Base-by-base conservation (phyloP, 345 rosid genomes). In the Xanthoceras sorbifolium region DNA sequence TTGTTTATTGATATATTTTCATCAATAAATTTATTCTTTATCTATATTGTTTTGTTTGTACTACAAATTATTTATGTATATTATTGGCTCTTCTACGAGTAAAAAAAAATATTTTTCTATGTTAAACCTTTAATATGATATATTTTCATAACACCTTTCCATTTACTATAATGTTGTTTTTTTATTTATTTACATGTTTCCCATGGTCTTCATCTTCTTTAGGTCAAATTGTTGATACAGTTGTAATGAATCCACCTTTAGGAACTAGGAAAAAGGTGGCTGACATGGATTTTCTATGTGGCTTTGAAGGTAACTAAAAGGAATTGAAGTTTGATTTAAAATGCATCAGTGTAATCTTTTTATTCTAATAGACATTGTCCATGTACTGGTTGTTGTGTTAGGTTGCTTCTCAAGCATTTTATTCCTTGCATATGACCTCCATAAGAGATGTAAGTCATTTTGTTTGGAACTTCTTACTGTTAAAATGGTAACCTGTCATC, bases 231-330 rank as follows among this genome's bases (percentile, higher is more conserved):
- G 88, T 93, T 42, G 97, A 95, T 81, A 95, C 98, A 23, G 89
- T 90, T 59, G 88, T 93, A 55, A 95, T 95, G 98, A 95, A 95
- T 80, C 99, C 98, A 82, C 99, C 99, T 38, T 95, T 93, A 85
- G 99, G 97, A 66, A 93, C 97, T 22, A 87, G 99, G 72, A 89
- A 80, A 83, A 95, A 89, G 81, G 98, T 97, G 64, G 97, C 88
- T 42, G 99, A 95, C 81, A 90, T 95, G 93, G 92, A 88, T 76
- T 93, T 95, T 95, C 64, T 72, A 17, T 57, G 79, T 82, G 12
- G 97, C 98, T 50, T 86, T 96, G 78, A 88, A 91, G 91, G 97
- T 91, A 79, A 59, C 36, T 52, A 52, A 42, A 57, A 23, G 70
- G 8, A 14, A 31, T 38, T 54, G 50, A 63, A 44, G 12, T 70